Evolutionary conservation across 2,329 filamentous ascomycete genomes (phyloP), one percentile per base, ranked within the genome.

Genomic region (Colletotrichum lentis): DNA sequence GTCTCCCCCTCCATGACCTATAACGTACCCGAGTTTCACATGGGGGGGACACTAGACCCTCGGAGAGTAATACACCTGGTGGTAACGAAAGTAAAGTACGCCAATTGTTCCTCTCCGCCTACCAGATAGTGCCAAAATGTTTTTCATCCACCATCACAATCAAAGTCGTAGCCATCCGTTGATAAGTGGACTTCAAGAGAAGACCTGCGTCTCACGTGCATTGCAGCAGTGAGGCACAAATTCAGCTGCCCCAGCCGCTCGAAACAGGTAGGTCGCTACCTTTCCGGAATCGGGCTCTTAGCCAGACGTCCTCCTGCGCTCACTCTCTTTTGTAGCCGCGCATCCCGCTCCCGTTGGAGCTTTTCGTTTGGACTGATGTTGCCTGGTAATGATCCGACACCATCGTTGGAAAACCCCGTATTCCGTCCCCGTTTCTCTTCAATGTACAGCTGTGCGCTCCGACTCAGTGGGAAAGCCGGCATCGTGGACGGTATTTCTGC

Each of bases 391-490:
- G 90, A 86, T 1, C 86, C 84, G 1, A 91, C 77, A 10, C 84
- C 86, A 75, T 93, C 91, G 69, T 75, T 74, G 18, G 76, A 88
- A 76, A 82, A 75, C 73, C 78, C 80, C 68, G 79, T 76, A 71
- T 80, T 77, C 70, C 85, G 81, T 63, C 84, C 80, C 67, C 85
- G 82, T 77, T 90, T 97, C 80, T 94, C 89, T 72, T 97, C 94
- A 55, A 98, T 83, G 74, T 97, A 99, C 41, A 91, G 79, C 74
- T 92, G 90, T 2, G 96, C 95, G 54, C 90, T 90, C 11, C 88
- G 84, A 69, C 93, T 94, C 12, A 99, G 85, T 1, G 94, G 93
- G 72, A 98, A 94, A 0, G 93, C 91, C 0, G 94, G 92, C 69
- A 91, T 84, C 2, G 88, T 82, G 1, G 83, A 76, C 0, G 96